Base-by-base conservation (phyloP, 176 grass and related monocot species). In the Avena atlantica region DNA sequence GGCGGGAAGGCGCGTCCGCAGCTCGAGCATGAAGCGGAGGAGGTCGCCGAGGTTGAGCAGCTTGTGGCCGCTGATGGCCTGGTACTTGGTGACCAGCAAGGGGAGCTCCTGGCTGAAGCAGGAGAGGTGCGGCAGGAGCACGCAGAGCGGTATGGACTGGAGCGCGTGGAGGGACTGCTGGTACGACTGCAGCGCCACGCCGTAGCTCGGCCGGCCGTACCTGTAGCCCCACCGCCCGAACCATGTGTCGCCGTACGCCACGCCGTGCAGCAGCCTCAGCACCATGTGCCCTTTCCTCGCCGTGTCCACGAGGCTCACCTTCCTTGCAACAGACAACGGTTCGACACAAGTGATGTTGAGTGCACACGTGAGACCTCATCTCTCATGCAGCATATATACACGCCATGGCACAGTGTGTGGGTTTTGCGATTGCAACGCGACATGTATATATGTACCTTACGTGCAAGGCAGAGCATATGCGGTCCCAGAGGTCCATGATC, bases 401-500 rank as follows among this genome's bases (percentile, higher is more conserved):
- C 13, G 44, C 12, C 6, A 11, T 49, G 72, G 13, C 47, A 17
- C 27, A 1, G 27, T 29, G 27, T 29, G 27, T 29, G 2, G 2
- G 27, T 29, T 29, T 29, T 29, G 76, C 19, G 17, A 12, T 47
- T 57, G 31, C 67, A 6, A 17, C 2, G 15, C 49, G n/a, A 12
- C 20, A 73, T 6, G 21, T 21, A 4, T 11, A 44, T 17, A 13
- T 48, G 7, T 88, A 98, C 96, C 85, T 96, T 77, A 92, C 93
- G 84, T 88, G 89, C 2, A 98, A 61, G 8, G 93, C 83, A 2
- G 84, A 50, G 85, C 92, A 98, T 15, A 96, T 92, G 70, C 93
- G 88, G 49, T 98, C 93, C 96, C 96, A 98, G 62, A 98, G 87
- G 79, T 92, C 88, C 78, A 98, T 81, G 82, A 98, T 87, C 82